Percentiles rank a stretch among this genome's conserved stretches.
These are phyloP conservation scores for Geosiphon pyriformis DNA, from an alignment of 192 early-diverging fungal species.

Conservation along the genomic window DNA sequence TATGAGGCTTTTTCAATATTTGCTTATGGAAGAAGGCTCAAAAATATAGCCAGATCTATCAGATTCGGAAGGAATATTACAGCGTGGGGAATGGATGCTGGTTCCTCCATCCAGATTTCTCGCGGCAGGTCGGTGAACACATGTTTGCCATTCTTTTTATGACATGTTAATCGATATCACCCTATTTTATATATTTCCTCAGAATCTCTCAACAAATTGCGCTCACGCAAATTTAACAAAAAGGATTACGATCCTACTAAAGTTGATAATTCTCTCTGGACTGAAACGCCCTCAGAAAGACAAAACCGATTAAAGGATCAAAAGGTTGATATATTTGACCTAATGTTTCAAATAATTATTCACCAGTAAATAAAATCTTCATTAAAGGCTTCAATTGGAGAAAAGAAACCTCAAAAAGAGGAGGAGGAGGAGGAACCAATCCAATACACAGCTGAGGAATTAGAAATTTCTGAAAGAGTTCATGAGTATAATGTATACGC, in stretches of 20 bases:
- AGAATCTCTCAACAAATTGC: slow-evolving; percentile 25
- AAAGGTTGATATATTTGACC: neutral
- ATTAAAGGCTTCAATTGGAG: neutral
- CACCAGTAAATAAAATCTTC: neutral
- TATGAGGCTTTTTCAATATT: slow-evolving; percentile 2
- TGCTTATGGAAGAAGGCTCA: neutral
- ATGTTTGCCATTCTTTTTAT: neutral
- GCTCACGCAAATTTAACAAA: slow-evolving; percentile 43
- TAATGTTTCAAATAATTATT: neutral
- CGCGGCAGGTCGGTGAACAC: slow-evolving; percentile 21
- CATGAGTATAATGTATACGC: slow-evolving; percentile 31
- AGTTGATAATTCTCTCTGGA: slow-evolving; percentile 50
- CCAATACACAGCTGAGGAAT: slow-evolving; percentile 27
- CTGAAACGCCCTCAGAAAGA: slow-evolving; percentile 51
- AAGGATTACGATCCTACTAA: slow-evolving; percentile 28
- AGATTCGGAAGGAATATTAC: slow-evolving; percentile 21
- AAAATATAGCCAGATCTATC: neutral
- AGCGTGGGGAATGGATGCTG: slow-evolving; percentile 58
- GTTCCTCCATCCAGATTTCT: slow-evolving; percentile 46
- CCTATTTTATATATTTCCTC: neutral
- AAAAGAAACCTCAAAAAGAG: slow-evolving; percentile 15
- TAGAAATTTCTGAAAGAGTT: slow-evolving; percentile 27
- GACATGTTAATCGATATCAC: neutral
- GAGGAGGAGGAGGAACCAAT: slow-evolving; percentile 25
- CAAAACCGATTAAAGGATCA: slow-evolving; percentile 32